Percentiles rank a stretch among this genome's conserved stretches.
phyloP scores from a whole-genome alignment of 305 asterid species.

The Fraxinus baroniana region DNA sequence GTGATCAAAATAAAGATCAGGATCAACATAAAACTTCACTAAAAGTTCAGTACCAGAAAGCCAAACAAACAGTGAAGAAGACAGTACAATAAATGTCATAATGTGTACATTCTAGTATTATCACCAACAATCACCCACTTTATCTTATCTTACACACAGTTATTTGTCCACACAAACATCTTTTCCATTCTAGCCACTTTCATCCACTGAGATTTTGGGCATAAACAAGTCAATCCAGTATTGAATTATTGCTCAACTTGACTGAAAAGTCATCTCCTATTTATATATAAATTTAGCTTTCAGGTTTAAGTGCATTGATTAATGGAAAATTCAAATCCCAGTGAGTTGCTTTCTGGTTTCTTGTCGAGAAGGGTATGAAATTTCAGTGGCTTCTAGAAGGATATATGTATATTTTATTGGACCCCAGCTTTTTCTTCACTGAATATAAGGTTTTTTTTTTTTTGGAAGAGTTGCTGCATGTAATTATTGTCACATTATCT shows the following conservation, averaged over 20 bases:
- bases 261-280: conserved; percentile 24
- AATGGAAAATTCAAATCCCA: too few species aligned
- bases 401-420: conserved; percentile 27
- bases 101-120: not conserved
- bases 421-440: conserved; percentile 13
- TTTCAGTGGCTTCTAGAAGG: conserved; percentile 37
- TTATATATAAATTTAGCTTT: conserved; percentile 31
- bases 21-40: not conserved
- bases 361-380: conserved; percentile 22
- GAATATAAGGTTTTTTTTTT: conserved; percentile 10
- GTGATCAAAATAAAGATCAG: not conserved
- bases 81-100: not conserved
- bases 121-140: conserved; percentile 39
- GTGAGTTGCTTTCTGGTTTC: conserved; percentile 6
- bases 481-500: conserved; percentile 25
- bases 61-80: not conserved
- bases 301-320: conserved; percentile 27
- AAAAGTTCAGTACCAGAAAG: not conserved
- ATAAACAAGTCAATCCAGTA: conserved; percentile 40
- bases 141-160: conserved; percentile 13
- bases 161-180: conserved; percentile 20
- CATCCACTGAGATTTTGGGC: conserved; percentile 53
- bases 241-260: conserved; percentile 33
- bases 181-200: conserved; percentile 46
- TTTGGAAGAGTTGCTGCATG: conserved; percentile 28